phyloP scores from a whole-genome alignment of 805 yeast genomes.

The Candida khao-thaluensis region DNA sequence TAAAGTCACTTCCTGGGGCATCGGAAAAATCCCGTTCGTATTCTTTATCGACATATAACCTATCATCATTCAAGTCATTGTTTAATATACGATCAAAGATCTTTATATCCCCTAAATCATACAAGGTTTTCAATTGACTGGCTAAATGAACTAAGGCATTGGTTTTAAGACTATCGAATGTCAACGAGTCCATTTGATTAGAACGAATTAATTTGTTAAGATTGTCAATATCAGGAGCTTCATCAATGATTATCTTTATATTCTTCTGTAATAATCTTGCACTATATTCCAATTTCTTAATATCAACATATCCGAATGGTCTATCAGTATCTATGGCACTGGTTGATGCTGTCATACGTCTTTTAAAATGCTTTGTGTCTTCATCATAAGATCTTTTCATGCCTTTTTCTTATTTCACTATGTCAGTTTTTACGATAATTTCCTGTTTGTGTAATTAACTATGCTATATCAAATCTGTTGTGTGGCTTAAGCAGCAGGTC shows the following conservation, averaged over 20 bases:
- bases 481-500: no score
- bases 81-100: slow-evolving; percentile 43
- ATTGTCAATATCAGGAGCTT: slow-evolving; percentile 54
- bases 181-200: slow-evolving; percentile 38
- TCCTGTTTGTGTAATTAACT: no score
- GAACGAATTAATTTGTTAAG: slow-evolving; percentile 32
- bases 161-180: slow-evolving; percentile 50
- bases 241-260: slow-evolving; percentile 47
- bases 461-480: no score
- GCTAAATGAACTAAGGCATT: slow-evolving; percentile 59
- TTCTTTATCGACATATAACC: slow-evolving; percentile 8
- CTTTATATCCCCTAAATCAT: slow-evolving; percentile 47
- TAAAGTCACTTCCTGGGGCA: background rate
- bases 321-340: background rate
- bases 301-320: slow-evolving; percentile 33
- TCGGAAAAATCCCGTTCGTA: background rate
- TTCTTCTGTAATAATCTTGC: slow-evolving; percentile 48
- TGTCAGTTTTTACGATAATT: no score
- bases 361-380: slow-evolving; percentile 3
- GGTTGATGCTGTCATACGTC: slow-evolving; percentile 11
- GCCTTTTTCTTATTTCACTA: no score
- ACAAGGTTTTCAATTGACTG: slow-evolving; percentile 54
- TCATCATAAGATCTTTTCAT: slow-evolving; percentile 4
- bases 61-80: slow-evolving; percentile 10
- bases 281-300: slow-evolving; percentile 40